Percentiles rank a stretch among this genome's conserved stretches.
Evolutionary conservation across 306 rosid species (phyloP).

Genomic region (Abrus precatorius): DNA sequence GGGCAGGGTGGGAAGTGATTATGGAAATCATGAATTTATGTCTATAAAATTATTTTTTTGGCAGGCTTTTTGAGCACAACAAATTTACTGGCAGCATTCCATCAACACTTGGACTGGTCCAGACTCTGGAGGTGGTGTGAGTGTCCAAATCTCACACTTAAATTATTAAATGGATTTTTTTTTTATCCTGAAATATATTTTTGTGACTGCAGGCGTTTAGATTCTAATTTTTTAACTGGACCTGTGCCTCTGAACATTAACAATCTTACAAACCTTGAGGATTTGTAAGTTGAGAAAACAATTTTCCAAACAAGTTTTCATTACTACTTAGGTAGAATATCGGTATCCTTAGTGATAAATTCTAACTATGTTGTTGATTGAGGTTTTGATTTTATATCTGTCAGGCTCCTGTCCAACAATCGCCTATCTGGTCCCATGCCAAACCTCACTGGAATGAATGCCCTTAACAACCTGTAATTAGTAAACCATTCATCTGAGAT

Average conservation of each 20-base stretch:
- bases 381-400: conserved; percentile 30
- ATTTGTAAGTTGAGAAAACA: conserved; percentile 60
- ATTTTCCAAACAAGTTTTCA: conserved; percentile 5
- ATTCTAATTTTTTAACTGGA: conserved; percentile 56
- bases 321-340: background rate
- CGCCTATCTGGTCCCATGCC: conserved; percentile 66
- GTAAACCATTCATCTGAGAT: conserved; percentile 29
- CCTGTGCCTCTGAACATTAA: conserved; percentile 60
- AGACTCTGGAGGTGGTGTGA: conserved; percentile 67
- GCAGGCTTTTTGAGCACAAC: conserved; percentile 76
- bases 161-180: conserved; percentile 4
- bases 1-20: background rate
- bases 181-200: conserved; percentile 26
- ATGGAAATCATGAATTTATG: conserved; percentile 11
- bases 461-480: conserved; percentile 64
- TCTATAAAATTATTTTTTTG: conserved; percentile 13
- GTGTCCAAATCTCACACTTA: conserved; percentile 52
- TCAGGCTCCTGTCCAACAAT: conserved; percentile 73
- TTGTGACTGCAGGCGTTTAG: conserved; percentile 65
- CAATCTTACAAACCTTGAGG: conserved; percentile 52
- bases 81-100: conserved; percentile 65
- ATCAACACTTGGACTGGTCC: conserved; percentile 64
- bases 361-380: conserved; percentile 18
- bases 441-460: conserved; percentile 58
- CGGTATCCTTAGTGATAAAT: conserved; percentile 2